Conservation (phyloP, 768 basidiomycete genomes). For the Mycena vulgaris region DNA sequence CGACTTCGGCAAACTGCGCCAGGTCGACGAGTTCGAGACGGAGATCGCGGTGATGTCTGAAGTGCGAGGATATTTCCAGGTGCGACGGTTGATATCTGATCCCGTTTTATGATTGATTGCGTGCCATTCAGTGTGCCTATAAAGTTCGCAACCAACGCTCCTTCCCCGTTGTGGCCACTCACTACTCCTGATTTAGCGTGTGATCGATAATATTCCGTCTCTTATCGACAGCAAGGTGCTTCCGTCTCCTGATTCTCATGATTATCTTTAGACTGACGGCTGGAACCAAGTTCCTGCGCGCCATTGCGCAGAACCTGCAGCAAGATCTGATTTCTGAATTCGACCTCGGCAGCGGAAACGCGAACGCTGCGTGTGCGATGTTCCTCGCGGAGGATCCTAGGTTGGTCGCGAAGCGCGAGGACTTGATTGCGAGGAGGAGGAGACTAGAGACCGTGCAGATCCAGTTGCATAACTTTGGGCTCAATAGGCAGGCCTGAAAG, state of each 20-base stretch:
- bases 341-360: constrained; percentile 52
- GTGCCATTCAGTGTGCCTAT: constrained; percentile 46
- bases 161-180: background rate
- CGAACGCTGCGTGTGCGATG: constrained; percentile 53
- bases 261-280: too few relatives aligned
- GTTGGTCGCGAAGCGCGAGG: constrained; percentile 50
- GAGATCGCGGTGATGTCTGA: constrained; percentile 60
- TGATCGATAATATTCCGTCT: constrained; percentile 50
- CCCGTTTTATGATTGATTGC: background rate
- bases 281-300: constrained; percentile 48
- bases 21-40: constrained; percentile 55
- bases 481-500: too few relatives aligned
- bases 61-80: constrained; percentile 66
- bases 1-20: constrained; percentile 51
- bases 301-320: constrained; percentile 49
- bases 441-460: constrained; percentile 57
- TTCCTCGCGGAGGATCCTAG: constrained; percentile 65
- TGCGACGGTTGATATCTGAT: constrained; percentile 26
- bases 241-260: too few relatives aligned
- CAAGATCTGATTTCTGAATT: constrained; percentile 53
- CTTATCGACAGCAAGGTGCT: constrained; percentile 47
- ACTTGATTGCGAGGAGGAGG: constrained; percentile 49
- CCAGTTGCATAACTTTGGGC: constrained; percentile 49
- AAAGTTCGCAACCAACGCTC: constrained; percentile 49
- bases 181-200: constrained; percentile 50